phyloP scores from a whole-genome alignment of 192 early-diverging fungal genomes.

The Podila epicladia region DNA sequence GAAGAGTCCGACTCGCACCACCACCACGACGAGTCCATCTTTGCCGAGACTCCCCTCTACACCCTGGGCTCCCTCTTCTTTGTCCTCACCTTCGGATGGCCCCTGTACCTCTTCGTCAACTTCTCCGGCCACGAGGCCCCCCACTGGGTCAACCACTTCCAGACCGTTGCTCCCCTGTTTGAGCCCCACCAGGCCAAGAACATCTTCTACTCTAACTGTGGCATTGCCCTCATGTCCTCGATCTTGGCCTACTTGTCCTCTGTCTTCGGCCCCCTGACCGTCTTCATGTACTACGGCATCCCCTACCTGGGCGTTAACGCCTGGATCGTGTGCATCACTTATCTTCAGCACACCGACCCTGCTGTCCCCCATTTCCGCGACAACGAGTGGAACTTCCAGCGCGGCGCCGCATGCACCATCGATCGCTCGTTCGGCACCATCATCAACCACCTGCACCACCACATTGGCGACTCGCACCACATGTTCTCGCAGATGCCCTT shows the following conservation, averaged over 20 bases:
- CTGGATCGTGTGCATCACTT: constrained; percentile 96
- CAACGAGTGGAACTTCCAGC: constrained; percentile 88
- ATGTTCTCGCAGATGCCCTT: constrained; percentile 96
- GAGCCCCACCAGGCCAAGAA: constrained; percentile 73
- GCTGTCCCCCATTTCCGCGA: constrained; percentile 87
- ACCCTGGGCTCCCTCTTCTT: constrained; percentile 67
- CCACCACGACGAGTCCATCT: constrained; percentile 53
- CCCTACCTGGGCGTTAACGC: constrained; percentile 93
- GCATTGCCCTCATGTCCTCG: constrained; percentile 65
- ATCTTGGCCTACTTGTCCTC: constrained; percentile 62
- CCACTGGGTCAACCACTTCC: constrained; percentile 85
- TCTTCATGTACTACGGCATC: constrained; percentile 86
- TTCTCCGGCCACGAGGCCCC: constrained; percentile 78
- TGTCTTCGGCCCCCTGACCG: constrained; percentile 64
- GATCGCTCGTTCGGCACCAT: constrained; percentile 93
- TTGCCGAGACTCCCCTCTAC: constrained; percentile 79
- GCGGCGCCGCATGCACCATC: constrained; percentile 88
- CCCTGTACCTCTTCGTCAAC: constrained; percentile 84
- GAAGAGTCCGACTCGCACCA: constrained; percentile 54
- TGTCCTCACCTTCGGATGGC: constrained; percentile 89
- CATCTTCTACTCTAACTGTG: constrained; percentile 82
- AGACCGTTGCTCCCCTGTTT: constrained; percentile 82
- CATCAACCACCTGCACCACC: constrained; percentile 78
- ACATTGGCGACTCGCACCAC: constrained; percentile 93
- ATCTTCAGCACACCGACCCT: constrained; percentile 91